Evolutionary conservation across 768 basidiomycete species (phyloP).

Genomic region (Lactarius hengduanensis): DNA sequence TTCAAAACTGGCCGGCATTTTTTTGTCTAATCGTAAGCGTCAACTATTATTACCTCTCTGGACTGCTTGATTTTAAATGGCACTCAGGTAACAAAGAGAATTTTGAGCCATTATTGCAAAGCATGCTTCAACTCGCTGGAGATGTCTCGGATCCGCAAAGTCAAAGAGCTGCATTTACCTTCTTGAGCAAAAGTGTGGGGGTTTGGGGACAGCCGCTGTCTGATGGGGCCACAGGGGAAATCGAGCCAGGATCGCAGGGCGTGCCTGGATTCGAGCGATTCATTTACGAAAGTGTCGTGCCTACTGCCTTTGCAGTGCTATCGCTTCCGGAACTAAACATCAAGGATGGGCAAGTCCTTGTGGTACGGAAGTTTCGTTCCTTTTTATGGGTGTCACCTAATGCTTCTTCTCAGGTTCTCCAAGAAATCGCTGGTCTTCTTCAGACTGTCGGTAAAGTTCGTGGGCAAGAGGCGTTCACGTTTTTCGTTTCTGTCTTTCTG

Average conservation of each 20-base stretch:
- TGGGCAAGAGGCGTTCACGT: conserved; percentile 79
- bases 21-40: conserved; percentile 82
- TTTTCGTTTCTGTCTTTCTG: conserved; percentile 74
- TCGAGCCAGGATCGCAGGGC: conserved; percentile 33
- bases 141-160: conserved; percentile 73
- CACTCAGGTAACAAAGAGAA: conserved; percentile 57
- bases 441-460: conserved; percentile 75
- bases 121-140: conserved; percentile 67
- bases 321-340: conserved; percentile 78
- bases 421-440: conserved; percentile 85
- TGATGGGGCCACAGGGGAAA: conserved; percentile 31
- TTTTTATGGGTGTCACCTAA: background rate
- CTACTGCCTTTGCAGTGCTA: conserved; percentile 78
- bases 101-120: conserved; percentile 75
- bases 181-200: conserved; percentile 67
- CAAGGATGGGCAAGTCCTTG: conserved; percentile 83
- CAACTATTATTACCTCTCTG: conserved; percentile 6
- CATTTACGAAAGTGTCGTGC: conserved; percentile 83
- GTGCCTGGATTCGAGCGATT: conserved; percentile 92
- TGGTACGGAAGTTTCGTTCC: conserved; percentile 50
- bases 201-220: conserved; percentile 63
- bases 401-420: conserved; percentile 59
- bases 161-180: conserved; percentile 77
- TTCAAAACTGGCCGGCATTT: conserved; percentile 77
- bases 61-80: conserved; percentile 30